Base-by-base conservation (phyloP, 1,139 yeast species). In the Saccharomycopsis crataegensis region DNA sequence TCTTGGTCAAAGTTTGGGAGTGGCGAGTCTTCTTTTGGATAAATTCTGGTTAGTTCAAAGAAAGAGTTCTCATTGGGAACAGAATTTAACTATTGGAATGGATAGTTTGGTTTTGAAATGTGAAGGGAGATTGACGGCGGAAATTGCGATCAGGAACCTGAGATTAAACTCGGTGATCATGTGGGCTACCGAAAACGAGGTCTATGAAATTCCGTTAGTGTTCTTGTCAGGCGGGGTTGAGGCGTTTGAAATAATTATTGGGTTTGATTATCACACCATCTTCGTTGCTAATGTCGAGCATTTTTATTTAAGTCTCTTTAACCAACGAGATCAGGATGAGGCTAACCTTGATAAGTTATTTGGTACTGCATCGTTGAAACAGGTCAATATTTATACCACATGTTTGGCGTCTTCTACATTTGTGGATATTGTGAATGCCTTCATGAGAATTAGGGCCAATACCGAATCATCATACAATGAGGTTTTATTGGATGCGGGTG, bases 231-330 rank as follows among this genome's bases (percentile, higher is more conserved):
- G 80, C 3, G 83, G 85, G 0, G 66, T 88, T 46, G 80, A 73
- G 1, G 70, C 74, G 9, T 61, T 88, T 17, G 80, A 81, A 44
- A 64, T 79, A 8, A 85, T 84, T 62, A 70, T 82, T 8, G 81
- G 93, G 0, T 80, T 91, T 63, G 98, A 93, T 64, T 88, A 82
- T 64, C 96, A 91, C 64, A 80, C 87, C 31, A 89, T 93, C 67
- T 78, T 87, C 16, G 77, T 91, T 52, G 78, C 81, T 1, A 75
- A 76, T 33, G 65, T 85, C 37, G 69, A 73, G 28, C 70, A 73
- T 1, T 70, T 82, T 37, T 72, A 77, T 7, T 68, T 85, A 43
- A 82, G 82, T 44, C 73, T 89, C 38, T 83, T 78, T 64, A 91
- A 91, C 64, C 88, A 85, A 63, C 79, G 77, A 62, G 83, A 78